Evolutionary conservation across 1,284 basidiomycete species (phyloP), one percentile per base, ranked within the genome.

Genomic region (Apiotrichum domesticum): DNA sequence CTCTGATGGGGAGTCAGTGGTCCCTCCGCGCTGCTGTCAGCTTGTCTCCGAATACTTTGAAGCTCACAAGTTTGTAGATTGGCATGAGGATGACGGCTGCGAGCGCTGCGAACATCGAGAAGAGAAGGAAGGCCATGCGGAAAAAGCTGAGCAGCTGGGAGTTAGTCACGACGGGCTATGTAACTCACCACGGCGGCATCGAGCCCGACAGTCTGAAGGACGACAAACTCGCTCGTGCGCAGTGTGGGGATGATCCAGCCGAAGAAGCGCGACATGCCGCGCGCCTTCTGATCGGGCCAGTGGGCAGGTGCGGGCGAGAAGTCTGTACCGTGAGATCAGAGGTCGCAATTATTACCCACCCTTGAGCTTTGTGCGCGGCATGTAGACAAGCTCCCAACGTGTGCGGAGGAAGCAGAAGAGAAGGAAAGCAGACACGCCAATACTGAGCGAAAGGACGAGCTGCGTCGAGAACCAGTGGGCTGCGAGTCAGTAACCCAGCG

Each of bases 201-300:
- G 49, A 98, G 78, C 0, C 95, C 95, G 10, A 98, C 94, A 43
- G 95, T 94, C 72, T 98, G 94, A 0, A 98, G 80, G n/a, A 98
- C 86, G 3, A 90, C 88, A 66, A 89, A 91, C 70, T 98, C 95
- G 45, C 90, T 91, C 0, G 88, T 91, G 56, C 83, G 81, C 55
- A 97, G 81, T 0, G 94, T 98, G 0, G 95, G 95, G 62, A 92
- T 73, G 62, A 98, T 89, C 95, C 95, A 98, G 21, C 90, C 90
- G 76, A 97, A 92, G 77, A 95, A 88, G 0, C 68, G 50, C 11
- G 47, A 44, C 14, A 52, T 54, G 1, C 61, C 61, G 0, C 61
- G 59, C 1, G 59, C 39, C 35, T 60, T 53, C 13, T 65, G 58
- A 48, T 69, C 71, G 6, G 72, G 62, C 14, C 65, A 62, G 55